These are phyloP conservation scores for Heterobasidion occidentale DNA, from an alignment of 1,284 basidiomycete genomes.

Conservation along the genomic window DNA sequence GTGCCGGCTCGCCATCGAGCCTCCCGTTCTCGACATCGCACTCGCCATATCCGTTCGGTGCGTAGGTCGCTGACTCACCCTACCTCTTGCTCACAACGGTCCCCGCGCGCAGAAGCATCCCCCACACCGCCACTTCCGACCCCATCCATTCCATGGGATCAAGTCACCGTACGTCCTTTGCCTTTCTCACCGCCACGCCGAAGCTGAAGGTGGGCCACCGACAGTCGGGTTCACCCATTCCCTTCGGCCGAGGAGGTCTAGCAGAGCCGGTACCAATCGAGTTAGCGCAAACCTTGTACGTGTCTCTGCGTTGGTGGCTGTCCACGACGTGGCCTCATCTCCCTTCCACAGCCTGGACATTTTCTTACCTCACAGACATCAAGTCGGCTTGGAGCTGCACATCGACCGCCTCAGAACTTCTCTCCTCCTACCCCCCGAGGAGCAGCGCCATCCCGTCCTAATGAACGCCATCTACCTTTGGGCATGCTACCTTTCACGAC, in stretches of 20 bases:
- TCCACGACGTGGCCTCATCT: slow-evolving; percentile 9
- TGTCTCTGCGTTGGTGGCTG: slow-evolving; percentile 9
- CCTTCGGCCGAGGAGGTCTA: slow-evolving; percentile 34
- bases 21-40: slow-evolving; percentile 56
- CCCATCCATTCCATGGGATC: background rate
- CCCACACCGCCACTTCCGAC: background rate
- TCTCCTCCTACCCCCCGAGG: slow-evolving; percentile 37
- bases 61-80: slow-evolving; percentile 8
- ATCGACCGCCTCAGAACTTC: slow-evolving; percentile 56
- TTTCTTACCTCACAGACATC: slow-evolving; percentile 66
- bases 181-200: background rate
- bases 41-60: slow-evolving; percentile 31
- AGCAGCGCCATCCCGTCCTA: slow-evolving; percentile 64
- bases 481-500: slow-evolving; percentile 71
- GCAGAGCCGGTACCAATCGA: slow-evolving; percentile 52
- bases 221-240: slow-evolving; percentile 31
- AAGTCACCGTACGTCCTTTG: background rate
- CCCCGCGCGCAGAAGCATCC: background rate
- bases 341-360: slow-evolving; percentile 49
- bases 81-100: background rate
- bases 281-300: slow-evolving; percentile 60
- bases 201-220: background rate
- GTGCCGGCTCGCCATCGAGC: slow-evolving; percentile 49
- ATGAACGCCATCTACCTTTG: slow-evolving; percentile 75
- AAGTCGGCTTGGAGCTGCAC: slow-evolving; percentile 62